Conservation (phyloP, 2,329 filamentous ascomycete species). For the Colletotrichum sp. region DNA sequence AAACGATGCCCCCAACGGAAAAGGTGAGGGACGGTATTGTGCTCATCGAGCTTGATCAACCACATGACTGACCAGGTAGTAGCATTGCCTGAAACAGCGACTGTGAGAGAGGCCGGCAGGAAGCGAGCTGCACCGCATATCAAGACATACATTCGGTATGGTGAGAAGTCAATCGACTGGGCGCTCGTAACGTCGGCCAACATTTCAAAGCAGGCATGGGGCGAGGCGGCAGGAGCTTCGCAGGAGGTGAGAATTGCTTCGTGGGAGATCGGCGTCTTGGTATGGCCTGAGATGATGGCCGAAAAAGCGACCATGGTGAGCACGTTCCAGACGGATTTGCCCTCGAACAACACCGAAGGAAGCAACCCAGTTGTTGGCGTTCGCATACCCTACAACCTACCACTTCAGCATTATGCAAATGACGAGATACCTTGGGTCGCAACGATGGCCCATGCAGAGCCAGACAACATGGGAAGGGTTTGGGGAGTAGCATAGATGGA, state of each 20-base stretch:
- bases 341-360: constrained; percentile 33
- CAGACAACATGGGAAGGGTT: constrained; percentile 61
- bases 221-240: constrained; percentile 60
- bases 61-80: not conserved
- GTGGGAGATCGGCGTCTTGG: constrained; percentile 82
- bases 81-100: constrained; percentile 30
- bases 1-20: constrained; percentile 54
- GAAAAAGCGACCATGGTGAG: constrained; percentile 67
- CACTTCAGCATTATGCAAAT: constrained; percentile 68
- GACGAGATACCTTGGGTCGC: constrained; percentile 81
- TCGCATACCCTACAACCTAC: constrained; percentile 83
- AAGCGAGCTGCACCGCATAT: constrained; percentile 82
- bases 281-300: constrained; percentile 73
- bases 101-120: constrained; percentile 59
- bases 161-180: constrained; percentile 73
- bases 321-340: constrained; percentile 68
- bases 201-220: constrained; percentile 89
- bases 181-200: constrained; percentile 91
- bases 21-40: constrained; percentile 25
- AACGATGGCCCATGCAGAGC: constrained; percentile 60
- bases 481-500: constrained; percentile 34
- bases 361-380: constrained; percentile 63
- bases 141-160: constrained; percentile 83
- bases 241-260: constrained; percentile 76
- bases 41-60: not conserved